Evolutionary conservation across 345 rosid species (phyloP), one percentile per base, ranked within the genome.

Genomic region (Garcia nutans): DNA sequence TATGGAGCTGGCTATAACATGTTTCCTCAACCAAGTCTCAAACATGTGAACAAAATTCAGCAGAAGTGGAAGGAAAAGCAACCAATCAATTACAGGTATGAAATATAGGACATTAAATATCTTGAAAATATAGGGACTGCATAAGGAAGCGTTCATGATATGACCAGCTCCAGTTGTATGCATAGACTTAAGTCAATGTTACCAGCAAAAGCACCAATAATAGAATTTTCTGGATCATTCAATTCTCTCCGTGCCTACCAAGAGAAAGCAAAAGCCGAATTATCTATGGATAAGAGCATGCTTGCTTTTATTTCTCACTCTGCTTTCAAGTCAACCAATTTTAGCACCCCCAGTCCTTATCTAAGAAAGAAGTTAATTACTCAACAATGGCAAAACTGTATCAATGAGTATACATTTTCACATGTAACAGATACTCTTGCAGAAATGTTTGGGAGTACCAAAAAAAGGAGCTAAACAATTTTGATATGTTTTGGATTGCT

Each of bases 171-270:
- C 64, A 33, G 13, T 23, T 19, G 50, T 20, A 10, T 5, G 59
- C 9, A 22, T 54, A 57, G 20, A 17, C n/a, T 33, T 68, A 28
- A 9, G 50, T 20, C 31, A 60, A 58, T 11, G 3, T 84, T 85
- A 93, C 99, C 97, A 73, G 97, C 91, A 82, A 93, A 93, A 79
- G 99, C 99, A 74, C 97, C 99, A 63, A 93, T 82, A 8, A 87
- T 66, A 69, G 98, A 97, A 81, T 90, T 96, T 84, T 93, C 99
- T n/a, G 92, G 89, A 85, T 96, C 97, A 79, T 85, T 96, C 63
- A 93, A 83, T 78, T 96, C 97, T 87, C 96, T 88, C 22, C 71
- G 71, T 68, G 98, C 93, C 99, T 93, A 85, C 71, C 52, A 78
- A 74, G 65, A 72, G n/a, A 41, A 33, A 50, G 45, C 12, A 74